phyloP scores from a whole-genome alignment of 2,329 filamentous ascomycete genomes.

The Colletotrichum sp. region DNA sequence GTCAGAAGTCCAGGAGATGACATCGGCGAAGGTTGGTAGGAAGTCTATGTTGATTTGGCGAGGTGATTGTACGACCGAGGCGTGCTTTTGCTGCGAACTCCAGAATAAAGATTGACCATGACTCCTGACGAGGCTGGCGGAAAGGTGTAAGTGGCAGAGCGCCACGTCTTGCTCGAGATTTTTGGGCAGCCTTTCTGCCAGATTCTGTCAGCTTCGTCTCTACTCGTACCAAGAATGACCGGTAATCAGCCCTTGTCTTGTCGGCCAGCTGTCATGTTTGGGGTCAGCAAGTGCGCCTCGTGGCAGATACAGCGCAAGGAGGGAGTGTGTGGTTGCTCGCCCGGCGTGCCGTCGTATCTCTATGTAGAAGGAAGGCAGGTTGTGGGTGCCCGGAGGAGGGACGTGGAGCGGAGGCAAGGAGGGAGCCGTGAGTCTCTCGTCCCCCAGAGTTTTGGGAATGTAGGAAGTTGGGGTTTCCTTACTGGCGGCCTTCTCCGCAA shows the following conservation, averaged over 20 bases:
- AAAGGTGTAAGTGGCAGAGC: background rate
- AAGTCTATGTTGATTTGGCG: background rate
- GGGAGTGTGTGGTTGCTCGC: background rate
- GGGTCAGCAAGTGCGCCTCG: background rate
- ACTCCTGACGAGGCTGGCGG: constrained; percentile 1
- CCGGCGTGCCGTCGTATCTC: background rate
- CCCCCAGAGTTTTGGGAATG: constrained; percentile 14
- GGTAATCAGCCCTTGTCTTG: constrained; percentile 1
- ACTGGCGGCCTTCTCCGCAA: constrained; percentile 11
- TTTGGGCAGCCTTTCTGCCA: background rate
- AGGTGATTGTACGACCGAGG: background rate
- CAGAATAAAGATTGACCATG: background rate
- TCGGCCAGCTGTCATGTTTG: background rate
- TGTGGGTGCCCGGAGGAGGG: background rate
- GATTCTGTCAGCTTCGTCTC: background rate
- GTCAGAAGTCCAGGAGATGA: background rate
- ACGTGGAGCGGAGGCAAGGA: background rate
- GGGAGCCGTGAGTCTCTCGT: background rate
- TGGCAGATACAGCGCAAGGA: background rate
- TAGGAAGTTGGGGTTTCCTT: constrained; percentile 4
- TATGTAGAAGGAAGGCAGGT: background rate
- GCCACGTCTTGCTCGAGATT: background rate
- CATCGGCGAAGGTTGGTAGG: background rate
- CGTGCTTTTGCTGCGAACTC: background rate
- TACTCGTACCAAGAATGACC: background rate